These are phyloP conservation scores for Beauveria sp. DNA, from an alignment of 2,329 filamentous ascomycete species.

Conservation along the genomic window DNA sequence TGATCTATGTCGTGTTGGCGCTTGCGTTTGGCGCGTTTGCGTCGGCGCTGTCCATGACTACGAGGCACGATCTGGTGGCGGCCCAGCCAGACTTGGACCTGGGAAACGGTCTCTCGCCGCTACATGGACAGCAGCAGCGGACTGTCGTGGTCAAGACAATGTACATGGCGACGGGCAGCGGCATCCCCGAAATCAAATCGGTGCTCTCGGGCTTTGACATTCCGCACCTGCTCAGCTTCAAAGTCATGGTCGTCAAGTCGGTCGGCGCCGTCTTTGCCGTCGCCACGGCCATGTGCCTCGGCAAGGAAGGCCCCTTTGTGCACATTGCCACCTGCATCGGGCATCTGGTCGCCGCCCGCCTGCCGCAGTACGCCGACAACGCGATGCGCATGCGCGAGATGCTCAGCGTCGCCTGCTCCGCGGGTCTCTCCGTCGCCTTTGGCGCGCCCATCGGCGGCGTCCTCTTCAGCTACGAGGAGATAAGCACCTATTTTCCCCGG, in stretches of 20 bases:
- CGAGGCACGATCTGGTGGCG: slow-evolving; percentile 83
- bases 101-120: no score
- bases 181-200: slow-evolving; percentile 96
- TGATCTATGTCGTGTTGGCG: slow-evolving; percentile 20
- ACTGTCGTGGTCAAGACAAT: slow-evolving; percentile 33
- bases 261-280: slow-evolving; percentile 86
- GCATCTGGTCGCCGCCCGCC: slow-evolving; percentile 75
- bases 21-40: slow-evolving; percentile 59
- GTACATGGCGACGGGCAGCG: slow-evolving; percentile 79
- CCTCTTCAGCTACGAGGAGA: slow-evolving; percentile 87
- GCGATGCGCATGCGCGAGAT: slow-evolving; percentile 94
- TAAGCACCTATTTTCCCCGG: slow-evolving; percentile 96
- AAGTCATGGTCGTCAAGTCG: slow-evolving; percentile 87
- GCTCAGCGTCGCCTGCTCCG: slow-evolving; percentile 82
- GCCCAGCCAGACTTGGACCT: slow-evolving; percentile 61
- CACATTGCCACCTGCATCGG: slow-evolving; percentile 96
- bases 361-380: slow-evolving; percentile 70
- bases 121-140: background rate
- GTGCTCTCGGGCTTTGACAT: slow-evolving; percentile 94
- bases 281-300: slow-evolving; percentile 90
- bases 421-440: slow-evolving; percentile 89
- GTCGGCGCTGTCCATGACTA: slow-evolving; percentile 63
- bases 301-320: slow-evolving; percentile 91
- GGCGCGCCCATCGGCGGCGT: slow-evolving; percentile 92
- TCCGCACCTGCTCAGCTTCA: slow-evolving; percentile 72